Evolutionary conservation across 2,329 filamentous ascomycete genomes (phyloP).

Genomic region (Phaeophleospora eucalypticola): DNA sequence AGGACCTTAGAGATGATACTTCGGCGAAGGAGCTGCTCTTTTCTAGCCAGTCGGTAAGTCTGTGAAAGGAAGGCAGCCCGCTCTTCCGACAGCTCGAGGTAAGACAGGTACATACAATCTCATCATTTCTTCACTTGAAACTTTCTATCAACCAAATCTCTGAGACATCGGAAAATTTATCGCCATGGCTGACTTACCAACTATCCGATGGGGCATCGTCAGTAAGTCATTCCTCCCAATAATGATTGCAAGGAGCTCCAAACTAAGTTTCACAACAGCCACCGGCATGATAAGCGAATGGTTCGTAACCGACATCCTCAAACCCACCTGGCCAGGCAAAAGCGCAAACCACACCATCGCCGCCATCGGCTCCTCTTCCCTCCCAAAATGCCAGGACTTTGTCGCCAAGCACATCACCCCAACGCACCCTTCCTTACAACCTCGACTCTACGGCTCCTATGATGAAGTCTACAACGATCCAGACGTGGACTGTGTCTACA

Average conservation of each 20-base stretch:
- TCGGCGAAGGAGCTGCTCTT: too few species aligned
- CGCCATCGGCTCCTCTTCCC: constrained; percentile 16
- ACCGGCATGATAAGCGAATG: constrained; percentile 46
- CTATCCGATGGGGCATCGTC: constrained; percentile 13
- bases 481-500: constrained; percentile 45
- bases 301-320: constrained; percentile 43
- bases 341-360: constrained; percentile 18
- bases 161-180: too few species aligned
- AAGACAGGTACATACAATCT: too few species aligned
- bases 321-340: constrained; percentile 39
- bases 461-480: constrained; percentile 40
- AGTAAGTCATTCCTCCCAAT: constrained; percentile 1
- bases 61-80: too few species aligned
- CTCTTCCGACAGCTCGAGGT: too few species aligned
- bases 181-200: constrained; percentile 11
- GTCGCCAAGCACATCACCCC: constrained; percentile 9
- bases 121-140: too few species aligned
- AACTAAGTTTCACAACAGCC: constrained; percentile 15
- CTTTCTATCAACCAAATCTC: too few species aligned
- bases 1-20: too few species aligned
- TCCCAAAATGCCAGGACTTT: constrained; percentile 18
- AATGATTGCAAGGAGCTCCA: not conserved
- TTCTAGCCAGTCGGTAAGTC: too few species aligned
- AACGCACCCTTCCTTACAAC: constrained; percentile 15
- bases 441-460: constrained; percentile 40